phyloP scores from a whole-genome alignment of 768 basidiomycete species.

The Leccinum fibrillosum region DNA sequence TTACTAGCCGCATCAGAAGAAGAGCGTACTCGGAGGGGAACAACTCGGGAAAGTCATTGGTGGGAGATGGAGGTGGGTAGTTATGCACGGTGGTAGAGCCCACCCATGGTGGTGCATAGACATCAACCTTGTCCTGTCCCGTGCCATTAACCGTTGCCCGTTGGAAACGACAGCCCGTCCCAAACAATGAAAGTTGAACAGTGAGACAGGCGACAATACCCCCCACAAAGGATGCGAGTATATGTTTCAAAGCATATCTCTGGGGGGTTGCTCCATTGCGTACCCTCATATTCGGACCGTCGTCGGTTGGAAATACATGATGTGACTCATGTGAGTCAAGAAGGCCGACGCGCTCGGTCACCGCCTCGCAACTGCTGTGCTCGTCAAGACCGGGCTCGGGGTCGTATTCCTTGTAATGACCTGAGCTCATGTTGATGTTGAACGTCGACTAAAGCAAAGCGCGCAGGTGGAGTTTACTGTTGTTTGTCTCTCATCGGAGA shows the following conservation, averaged over 20 bases:
- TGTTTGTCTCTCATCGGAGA: no score
- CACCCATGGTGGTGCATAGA: constrained; percentile 60
- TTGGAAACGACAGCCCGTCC: constrained; percentile 32
- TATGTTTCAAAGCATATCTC: constrained; percentile 29
- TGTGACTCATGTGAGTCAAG: constrained; percentile 26
- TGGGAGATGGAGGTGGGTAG: constrained; percentile 71
- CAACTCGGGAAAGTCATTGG: constrained; percentile 65
- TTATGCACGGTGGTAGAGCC: constrained; percentile 69
- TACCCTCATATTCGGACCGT: constrained; percentile 1
- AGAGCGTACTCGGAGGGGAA: constrained; percentile 58
- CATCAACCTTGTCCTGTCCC: constrained; percentile 20
- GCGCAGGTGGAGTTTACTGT: no score
- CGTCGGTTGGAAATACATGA: constrained; percentile 7
- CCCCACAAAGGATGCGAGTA: constrained; percentile 49
- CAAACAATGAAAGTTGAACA: constrained; percentile 43
- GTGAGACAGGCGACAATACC: constrained; percentile 51
- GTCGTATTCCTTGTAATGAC: constrained; percentile 25
- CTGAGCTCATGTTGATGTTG: constrained; percentile 4
- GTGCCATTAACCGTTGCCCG: neutral
- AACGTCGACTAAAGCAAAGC: no score
- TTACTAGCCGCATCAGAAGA: neutral
- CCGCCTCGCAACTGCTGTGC: neutral
- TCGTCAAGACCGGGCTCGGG: constrained; percentile 40
- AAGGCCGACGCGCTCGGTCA: constrained; percentile 35
- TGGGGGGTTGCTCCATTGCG: constrained; percentile 16